Base-by-base conservation (phyloP, 495 filamentous ascomycete genomes). In the Echria macrotheca region DNA sequence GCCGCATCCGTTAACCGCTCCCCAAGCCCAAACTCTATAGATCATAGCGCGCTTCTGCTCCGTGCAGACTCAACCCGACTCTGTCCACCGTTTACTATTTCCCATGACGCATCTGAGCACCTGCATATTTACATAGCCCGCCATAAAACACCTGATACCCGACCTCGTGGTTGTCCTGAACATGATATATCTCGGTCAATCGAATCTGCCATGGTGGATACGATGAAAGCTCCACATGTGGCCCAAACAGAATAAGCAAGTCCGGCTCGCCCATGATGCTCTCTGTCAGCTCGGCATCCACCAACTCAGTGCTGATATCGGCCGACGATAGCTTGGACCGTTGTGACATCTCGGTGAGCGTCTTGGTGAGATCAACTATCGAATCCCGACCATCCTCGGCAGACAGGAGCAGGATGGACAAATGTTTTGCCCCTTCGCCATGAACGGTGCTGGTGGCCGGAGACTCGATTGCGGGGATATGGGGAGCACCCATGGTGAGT, bases 131-230 rank as follows among this genome's bases (percentile, higher is more conserved):
- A 67, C 87, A 83, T 58, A 98, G 65, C 1, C 82, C 90, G 32
- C 85, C 69, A 43, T 96, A 76, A 60, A 97, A 98, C 8, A 94
- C 84, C 61, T 95, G 91, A 66, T 98, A 98, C 44, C 87, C 90
- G 12, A 97, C 91, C 0, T 81, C 82, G 24, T 77, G 69, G 63
- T 86, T 83, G 56, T 89, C 85, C 50, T 73, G 74, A 12, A 84
- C 72, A 55, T 84, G 76, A 63, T 87, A 95, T 50, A 98, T 96
- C 75, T 98, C 93, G 1, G 91, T 96, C 52, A 98, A 69, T 28
- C 93, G 76, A 38, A 96, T 75, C 66, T 96, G 93, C 93, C 93
- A 98, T 1, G 93, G 93, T 21, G 93, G 93, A 67, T 96, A 98
- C 6, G 91, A 91, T 44, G 87, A 84, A 37, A 98, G 69, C 56